Conservation (phyloP, 257 asterid genomes). For the Ocimum tenuiflorum region DNA sequence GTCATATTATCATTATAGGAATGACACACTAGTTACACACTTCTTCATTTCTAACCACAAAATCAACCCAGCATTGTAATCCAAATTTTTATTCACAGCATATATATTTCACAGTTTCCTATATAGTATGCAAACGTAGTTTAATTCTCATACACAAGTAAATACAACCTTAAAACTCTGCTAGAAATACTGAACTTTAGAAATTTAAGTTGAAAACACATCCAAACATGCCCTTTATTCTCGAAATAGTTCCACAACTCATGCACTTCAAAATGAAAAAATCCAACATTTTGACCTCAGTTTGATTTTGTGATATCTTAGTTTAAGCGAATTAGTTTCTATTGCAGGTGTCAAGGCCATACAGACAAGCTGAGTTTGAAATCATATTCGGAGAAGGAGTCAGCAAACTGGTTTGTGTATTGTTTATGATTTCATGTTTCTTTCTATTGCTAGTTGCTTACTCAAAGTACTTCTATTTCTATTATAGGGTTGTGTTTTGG, state of each 20-base stretch:
- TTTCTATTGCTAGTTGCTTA: constrained; percentile 1
- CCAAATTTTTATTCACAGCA: not conserved
- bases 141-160: too few relatives aligned
- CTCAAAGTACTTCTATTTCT: not conserved
- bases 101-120: not conserved
- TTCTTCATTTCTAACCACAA: too few relatives aligned
- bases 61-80: too few relatives aligned
- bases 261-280: not conserved
- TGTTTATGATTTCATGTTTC: not conserved
- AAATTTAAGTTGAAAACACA: not conserved
- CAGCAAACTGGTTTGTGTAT: constrained; percentile 70
- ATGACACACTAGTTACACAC: not conserved
- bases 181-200: not conserved
- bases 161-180: not conserved
- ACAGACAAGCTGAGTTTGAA: constrained; percentile 98
- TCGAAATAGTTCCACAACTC: not conserved
- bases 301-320: constrained; percentile 1
- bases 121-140: not conserved
- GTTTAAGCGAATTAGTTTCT: constrained; percentile 14
- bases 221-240: not conserved
- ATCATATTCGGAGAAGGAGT: constrained; percentile 96
- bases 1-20: not conserved
- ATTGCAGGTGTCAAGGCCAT: constrained; percentile 90
- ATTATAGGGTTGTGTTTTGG: constrained; percentile 79
- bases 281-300: not conserved